Percentiles rank a stretch among this genome's conserved stretches.
Evolutionary conservation across 2,329 filamentous ascomycete genomes (phyloP).

Genomic region (Sclerotinia subarctica): DNA sequence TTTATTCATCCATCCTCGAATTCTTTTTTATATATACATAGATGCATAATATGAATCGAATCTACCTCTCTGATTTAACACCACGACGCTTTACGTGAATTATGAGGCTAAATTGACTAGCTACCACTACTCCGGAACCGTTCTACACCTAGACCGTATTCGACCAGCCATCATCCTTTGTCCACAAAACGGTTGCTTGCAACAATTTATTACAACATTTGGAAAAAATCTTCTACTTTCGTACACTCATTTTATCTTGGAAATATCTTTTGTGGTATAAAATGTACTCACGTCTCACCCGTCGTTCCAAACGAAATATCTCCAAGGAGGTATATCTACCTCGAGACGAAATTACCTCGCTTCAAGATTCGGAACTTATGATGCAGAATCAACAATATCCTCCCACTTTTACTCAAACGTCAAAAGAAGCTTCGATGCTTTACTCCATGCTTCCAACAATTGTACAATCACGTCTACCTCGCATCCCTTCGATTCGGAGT

Average conservation of each 20-base stretch:
- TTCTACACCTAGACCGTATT: neutral
- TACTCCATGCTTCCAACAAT: slow-evolving; percentile 53
- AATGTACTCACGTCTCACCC: slow-evolving; percentile 1
- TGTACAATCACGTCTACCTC: slow-evolving; percentile 50
- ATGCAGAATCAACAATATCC: neutral
- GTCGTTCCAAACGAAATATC: neutral
- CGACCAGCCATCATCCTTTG: neutral
- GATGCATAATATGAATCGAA: neutral
- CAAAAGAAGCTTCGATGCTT: slow-evolving; percentile 44
- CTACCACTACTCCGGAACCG: neutral
- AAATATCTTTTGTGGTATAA: neutral
- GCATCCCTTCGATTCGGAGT: slow-evolving; percentile 48
- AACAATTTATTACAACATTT: neutral
- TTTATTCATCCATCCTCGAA: neutral
- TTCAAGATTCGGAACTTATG: neutral
- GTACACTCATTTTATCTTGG: neutral
- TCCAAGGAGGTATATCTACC: slow-evolving; percentile 6
- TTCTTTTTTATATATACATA: neutral
- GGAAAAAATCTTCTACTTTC: neutral
- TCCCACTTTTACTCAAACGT: slow-evolving; percentile 5
- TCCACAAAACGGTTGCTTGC: neutral
- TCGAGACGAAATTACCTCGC: neutral
- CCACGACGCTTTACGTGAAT: neutral
- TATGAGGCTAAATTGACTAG: neutral
- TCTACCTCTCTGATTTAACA: neutral